phyloP scores from a whole-genome alignment of 352 stramenopile genomes.

The Pythium dissimile region DNA sequence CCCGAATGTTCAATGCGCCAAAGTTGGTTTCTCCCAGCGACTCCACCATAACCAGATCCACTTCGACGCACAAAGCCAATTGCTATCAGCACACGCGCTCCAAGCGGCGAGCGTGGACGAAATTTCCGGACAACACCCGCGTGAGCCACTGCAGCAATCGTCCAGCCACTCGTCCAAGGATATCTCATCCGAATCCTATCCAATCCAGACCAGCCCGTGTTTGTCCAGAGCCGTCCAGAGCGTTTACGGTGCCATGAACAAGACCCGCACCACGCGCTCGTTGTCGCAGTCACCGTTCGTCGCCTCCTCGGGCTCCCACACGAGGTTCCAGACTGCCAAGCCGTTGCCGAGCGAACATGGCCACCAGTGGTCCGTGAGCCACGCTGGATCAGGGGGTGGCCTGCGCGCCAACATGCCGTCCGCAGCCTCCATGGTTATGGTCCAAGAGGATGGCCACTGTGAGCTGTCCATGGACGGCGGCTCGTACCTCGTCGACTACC shows the following conservation, averaged over 20 bases:
- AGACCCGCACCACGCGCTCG: slow-evolving; percentile 5
- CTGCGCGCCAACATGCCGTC: neutral
- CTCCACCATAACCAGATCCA: too few relatives aligned
- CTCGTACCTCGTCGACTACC: slow-evolving; percentile 12
- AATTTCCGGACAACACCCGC: too few relatives aligned
- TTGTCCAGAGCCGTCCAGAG: neutral
- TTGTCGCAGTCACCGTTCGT: slow-evolving; percentile 7
- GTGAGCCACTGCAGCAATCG: too few relatives aligned
- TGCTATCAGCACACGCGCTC: too few relatives aligned
- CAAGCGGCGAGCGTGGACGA: too few relatives aligned
- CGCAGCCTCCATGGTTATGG: slow-evolving; percentile 6
- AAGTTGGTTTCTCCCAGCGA: too few relatives aligned
- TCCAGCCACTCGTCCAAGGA: too few relatives aligned
- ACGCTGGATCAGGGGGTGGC: neutral
- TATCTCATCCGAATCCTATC: too few relatives aligned
- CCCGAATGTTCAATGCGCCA: too few relatives aligned
- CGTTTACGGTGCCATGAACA: slow-evolving; percentile 3
- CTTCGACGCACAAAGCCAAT: too few relatives aligned
- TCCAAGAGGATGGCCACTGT: slow-evolving; percentile 20
- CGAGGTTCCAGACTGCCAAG: slow-evolving; percentile 9
- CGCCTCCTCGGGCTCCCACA: slow-evolving; percentile 17
- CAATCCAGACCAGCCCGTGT: neutral
- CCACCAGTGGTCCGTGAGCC: neutral
- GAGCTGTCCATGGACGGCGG: slow-evolving; percentile 14
- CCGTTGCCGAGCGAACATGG: neutral